Conservation (phyloP, 306 rosid genomes). For the Datisca glomerata region DNA sequence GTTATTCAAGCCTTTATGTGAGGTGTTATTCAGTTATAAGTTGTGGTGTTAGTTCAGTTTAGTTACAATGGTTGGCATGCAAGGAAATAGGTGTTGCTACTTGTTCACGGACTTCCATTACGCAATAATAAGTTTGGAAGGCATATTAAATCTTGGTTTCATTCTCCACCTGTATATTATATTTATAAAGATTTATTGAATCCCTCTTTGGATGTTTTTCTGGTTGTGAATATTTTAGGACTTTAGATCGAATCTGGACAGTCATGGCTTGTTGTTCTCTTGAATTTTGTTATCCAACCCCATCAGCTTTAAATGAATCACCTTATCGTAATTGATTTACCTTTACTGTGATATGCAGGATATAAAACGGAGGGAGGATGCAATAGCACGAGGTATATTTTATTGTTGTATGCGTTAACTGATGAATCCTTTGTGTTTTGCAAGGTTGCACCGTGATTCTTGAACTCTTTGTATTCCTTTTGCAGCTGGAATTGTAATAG, state of each 20-base stretch:
- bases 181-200: too few relatives aligned
- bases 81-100: too few relatives aligned
- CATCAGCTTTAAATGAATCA: background rate
- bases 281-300: constrained; percentile 14
- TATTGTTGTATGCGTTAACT: constrained; percentile 16
- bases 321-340: background rate
- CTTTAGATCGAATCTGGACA: too few relatives aligned
- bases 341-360: constrained; percentile 35
- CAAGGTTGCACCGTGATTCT: background rate
- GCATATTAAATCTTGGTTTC: too few relatives aligned
- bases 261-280: constrained; percentile 3
- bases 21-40: too few relatives aligned
- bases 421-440: constrained; percentile 5
- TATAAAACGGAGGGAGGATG: constrained; percentile 70
- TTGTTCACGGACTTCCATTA: too few relatives aligned
- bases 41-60: too few relatives aligned
- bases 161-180: too few relatives aligned
- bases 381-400: constrained; percentile 55
- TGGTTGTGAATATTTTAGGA: too few relatives aligned
- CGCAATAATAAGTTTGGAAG: too few relatives aligned
- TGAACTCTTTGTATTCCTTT: constrained; percentile 7
- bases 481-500: constrained; percentile 73
- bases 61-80: too few relatives aligned
- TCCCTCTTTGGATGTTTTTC: too few relatives aligned
- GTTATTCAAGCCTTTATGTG: background rate